Base-by-base conservation (phyloP, 805 yeast species). In the Hanseniaspora occidentalis region DNA sequence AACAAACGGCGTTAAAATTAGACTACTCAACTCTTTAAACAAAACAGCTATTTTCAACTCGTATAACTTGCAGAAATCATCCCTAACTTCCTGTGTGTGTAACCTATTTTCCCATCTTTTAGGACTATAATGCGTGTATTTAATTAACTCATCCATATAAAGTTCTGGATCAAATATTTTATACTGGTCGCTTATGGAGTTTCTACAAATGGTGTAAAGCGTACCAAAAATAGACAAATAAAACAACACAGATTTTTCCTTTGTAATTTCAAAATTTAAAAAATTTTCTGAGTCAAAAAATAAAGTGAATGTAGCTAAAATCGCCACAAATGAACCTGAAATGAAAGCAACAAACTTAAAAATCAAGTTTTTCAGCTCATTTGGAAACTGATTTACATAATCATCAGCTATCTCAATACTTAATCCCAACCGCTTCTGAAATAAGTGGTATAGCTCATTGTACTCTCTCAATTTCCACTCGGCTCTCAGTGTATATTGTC, bases 391-490 rank as follows among this genome's bases (percentile, higher is more conserved):
- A 47, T 85, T 77, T 41, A 92, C 75, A 54, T 92, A 92, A 16
- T 77, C 72, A 34, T 82, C 72, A 0, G 97, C 95, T 5, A 86
- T 77, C 13, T 75, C 82, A 23, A 76, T 71, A 39, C 96, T 84
- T 45, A 84, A 61, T 36, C 77, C 83, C 31, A 92, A 61, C 38
- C 99, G 67, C 49, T 79, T 77, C 42, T 77, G 76, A 60, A 92
- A 92, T 21, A 89, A 69, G 58, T 92, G 98, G 35, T 84, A 84
- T 7, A 92, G 67, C 55, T 92, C 99, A 58, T 92, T 92, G 55
- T 82, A 84, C 52, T 92, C 99, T 42, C 99, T 67, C 52, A 92
- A 71, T 55, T 80, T 84, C 97, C 97, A 92, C 51, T 83, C 88
- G 0, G 97, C 96, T 60, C 74, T 75, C 0, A 96, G 96, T 0